Evolutionary conservation across 2,329 filamentous ascomycete genomes (phyloP).

Genomic region (Aspergillus sp.): DNA sequence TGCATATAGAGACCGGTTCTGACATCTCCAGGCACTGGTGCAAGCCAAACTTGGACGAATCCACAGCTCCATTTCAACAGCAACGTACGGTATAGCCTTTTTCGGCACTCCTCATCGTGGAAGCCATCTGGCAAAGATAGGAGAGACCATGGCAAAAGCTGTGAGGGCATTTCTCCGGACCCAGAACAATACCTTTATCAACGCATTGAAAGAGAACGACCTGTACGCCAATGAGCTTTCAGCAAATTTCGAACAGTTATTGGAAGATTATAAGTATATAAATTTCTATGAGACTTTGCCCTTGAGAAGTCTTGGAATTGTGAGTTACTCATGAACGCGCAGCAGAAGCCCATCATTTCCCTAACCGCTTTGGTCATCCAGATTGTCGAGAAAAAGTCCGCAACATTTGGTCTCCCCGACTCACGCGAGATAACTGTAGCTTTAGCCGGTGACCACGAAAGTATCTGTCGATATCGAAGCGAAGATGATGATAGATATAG

Average conservation of each 20-base stretch:
- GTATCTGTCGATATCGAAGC: conserved; percentile 20
- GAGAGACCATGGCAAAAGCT: conserved; percentile 20
- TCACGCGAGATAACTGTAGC: conserved; percentile 18
- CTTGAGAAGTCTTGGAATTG: conserved; percentile 15
- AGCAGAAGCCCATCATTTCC: neutral
- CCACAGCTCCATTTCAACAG: conserved; percentile 17
- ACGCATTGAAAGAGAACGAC: conserved; percentile 20
- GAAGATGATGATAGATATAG: conserved; percentile 13
- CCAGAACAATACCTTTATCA: conserved; percentile 22
- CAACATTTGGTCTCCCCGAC: conserved; percentile 20
- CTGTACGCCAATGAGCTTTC: conserved; percentile 16
- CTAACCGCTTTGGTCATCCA: neutral
- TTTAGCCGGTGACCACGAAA: conserved; percentile 20
- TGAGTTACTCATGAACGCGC: neutral
- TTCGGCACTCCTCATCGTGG: conserved; percentile 29
- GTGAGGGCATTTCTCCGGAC: conserved; percentile 16
- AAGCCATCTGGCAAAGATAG: conserved; percentile 16
- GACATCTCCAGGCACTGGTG: conserved; percentile 11
- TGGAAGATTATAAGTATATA: conserved; percentile 14
- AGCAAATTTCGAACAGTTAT: conserved; percentile 14
- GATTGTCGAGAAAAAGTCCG: conserved; percentile 24
- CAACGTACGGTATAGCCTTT: conserved; percentile 23
- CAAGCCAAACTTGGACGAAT: conserved; percentile 16
- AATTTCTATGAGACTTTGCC: conserved; percentile 18
- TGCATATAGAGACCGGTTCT: neutral